These are phyloP conservation scores for Leccinellum albellum DNA, from an alignment of 768 basidiomycete species.

Conservation along the genomic window DNA sequence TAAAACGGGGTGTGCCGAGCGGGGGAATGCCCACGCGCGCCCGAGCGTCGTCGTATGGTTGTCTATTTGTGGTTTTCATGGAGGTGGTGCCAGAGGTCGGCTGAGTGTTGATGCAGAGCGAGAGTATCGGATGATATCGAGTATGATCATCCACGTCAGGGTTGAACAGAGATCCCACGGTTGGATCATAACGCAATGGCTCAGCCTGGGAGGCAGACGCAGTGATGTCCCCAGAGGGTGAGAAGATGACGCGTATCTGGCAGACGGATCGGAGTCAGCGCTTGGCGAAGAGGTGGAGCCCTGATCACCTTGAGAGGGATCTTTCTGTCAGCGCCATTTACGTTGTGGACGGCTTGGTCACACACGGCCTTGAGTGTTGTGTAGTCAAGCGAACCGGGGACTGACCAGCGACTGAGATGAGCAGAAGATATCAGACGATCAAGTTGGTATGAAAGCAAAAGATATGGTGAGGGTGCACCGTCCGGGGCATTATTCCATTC, in stretches of 20 bases:
- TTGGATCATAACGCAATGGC: conserved; percentile 40
- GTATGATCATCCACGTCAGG: conserved; percentile 29
- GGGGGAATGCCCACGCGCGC: conserved; percentile 45
- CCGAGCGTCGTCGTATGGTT: conserved; percentile 62
- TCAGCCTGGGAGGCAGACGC: conserved; percentile 32
- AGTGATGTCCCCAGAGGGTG: conserved; percentile 36
- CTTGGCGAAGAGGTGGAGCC: neutral
- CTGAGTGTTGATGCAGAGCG: conserved; percentile 52
- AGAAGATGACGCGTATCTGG: conserved; percentile 54
- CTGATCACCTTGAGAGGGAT: conserved; percentile 24
- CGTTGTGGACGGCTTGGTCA: conserved; percentile 37
- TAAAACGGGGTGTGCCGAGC: conserved; percentile 6
- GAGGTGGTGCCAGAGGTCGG: conserved; percentile 48
- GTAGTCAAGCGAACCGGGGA: conserved; percentile 36
- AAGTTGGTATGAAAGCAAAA: conserved; percentile 59
- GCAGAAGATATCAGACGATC: conserved; percentile 57
- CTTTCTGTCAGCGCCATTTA: conserved; percentile 5
- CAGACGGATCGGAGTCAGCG: neutral
- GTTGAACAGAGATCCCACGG: conserved; percentile 33
- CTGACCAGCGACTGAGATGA: conserved; percentile 47
- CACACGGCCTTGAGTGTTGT: conserved; percentile 42
- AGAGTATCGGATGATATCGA: conserved; percentile 35
- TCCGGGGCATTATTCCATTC: conserved; percentile 56
- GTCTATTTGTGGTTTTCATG: conserved; percentile 69
- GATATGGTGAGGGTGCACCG: conserved; percentile 52